phyloP scores from a whole-genome alignment of 2,329 filamentous ascomycete genomes.

The Moelleriella libera region DNA sequence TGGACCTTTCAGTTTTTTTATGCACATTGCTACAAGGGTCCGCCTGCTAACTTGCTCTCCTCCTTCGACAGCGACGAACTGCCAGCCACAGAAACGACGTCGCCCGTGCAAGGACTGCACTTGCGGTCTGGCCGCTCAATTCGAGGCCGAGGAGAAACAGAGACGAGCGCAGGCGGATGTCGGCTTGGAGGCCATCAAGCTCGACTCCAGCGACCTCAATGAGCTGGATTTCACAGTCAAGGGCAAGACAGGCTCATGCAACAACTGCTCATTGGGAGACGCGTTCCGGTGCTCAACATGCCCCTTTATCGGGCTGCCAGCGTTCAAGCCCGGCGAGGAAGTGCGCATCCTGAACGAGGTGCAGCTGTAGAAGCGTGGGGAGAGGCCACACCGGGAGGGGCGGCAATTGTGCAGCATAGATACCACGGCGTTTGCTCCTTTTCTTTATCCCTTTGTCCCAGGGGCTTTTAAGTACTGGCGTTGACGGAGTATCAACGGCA shows the following conservation, averaged over 20 bases:
- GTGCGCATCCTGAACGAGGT: conserved; percentile 77
- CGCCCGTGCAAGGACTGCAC: conserved; percentile 97
- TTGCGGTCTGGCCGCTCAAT: conserved; percentile 74
- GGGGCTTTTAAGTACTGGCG: no score
- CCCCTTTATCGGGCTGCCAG: conserved; percentile 81
- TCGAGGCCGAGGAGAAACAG: conserved; percentile 73
- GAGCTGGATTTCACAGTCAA: conserved; percentile 97
- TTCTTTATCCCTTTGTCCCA: no score
- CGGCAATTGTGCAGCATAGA: not conserved
- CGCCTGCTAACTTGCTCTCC: not conserved
- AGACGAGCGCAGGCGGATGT: conserved; percentile 50
- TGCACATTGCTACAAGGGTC: conserved; percentile 8
- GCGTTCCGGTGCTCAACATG: conserved; percentile 63
- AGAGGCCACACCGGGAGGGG: not conserved
- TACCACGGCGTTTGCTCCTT: not conserved
- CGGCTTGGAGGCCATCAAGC: conserved; percentile 57
- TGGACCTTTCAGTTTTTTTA: no score
- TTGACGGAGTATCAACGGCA: no score
- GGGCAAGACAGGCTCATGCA: conserved; percentile 89
- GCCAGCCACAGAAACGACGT: conserved; percentile 79
- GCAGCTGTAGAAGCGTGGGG: conserved; percentile 47
- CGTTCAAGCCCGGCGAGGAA: conserved; percentile 95
- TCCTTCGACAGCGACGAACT: conserved; percentile 52
- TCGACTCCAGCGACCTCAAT: conserved; percentile 60
- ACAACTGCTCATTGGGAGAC: conserved; percentile 86